These are phyloP conservation scores for Solanum gracilifrons DNA, from an alignment of 257 asterid genomes.

Conservation along the genomic window DNA sequence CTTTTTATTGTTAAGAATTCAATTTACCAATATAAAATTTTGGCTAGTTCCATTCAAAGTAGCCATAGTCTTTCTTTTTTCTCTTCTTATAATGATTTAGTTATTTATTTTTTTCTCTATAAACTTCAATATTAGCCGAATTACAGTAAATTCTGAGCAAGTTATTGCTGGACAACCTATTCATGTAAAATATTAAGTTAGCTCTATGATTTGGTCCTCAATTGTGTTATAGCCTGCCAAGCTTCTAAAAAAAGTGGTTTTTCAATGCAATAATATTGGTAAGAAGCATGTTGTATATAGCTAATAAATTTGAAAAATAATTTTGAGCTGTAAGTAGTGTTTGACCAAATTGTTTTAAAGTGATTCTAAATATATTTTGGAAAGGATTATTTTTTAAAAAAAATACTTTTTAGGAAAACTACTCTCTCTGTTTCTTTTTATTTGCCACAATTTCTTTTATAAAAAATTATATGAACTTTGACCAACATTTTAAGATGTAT, in stretches of 20 bases:
- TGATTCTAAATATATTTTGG: neutral
- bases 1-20: too few species aligned
- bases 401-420: neutral
- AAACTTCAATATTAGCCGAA: neutral
- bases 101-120: neutral
- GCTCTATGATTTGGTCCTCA: neutral
- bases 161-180: neutral
- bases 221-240: neutral
- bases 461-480: neutral
- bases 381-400: too few species aligned
- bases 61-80: too few species aligned
- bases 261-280: neutral
- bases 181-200: neutral
- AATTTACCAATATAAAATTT: too few species aligned
- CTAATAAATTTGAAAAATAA: too few species aligned
- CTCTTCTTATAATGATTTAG: neutral
- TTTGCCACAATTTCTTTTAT: neutral
- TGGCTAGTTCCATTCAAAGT: too few species aligned
- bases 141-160: neutral
- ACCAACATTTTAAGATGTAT: too few species aligned
- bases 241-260: neutral
- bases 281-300: neutral
- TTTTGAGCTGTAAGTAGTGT: neutral
- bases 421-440: too few species aligned
- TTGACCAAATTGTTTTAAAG: neutral